Base-by-base conservation (phyloP, 2,329 filamentous ascomycete species). In the Neobulgaria alba region DNA sequence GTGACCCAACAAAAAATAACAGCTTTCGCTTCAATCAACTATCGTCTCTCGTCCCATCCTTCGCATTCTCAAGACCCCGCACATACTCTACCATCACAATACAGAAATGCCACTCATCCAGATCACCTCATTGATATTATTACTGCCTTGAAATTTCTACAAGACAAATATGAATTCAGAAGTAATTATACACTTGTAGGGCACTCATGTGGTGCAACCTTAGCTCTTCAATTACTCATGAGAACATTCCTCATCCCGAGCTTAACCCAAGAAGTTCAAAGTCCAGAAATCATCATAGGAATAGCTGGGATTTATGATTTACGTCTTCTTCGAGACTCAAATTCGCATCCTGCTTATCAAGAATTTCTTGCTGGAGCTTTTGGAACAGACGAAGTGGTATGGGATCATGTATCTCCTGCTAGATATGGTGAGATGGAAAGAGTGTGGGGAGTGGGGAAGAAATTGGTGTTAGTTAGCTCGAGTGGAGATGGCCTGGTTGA, bases 271-370 rank as follows among this genome's bases (percentile, higher is more conserved):
- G 16, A 35, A 20, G 15, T 42, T 29, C 29, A 39, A 8, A 39
- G 43, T 57, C 77, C 77, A 0, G 55, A 63, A 2, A 73, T 70
- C 2, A 60, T 84, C 12, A 57, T 84, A 3, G 72, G 77, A 23
- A 61, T 83, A 15, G 73, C 73, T 41, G 82, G 82, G 1, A 75
- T 87, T 16, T 85, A 85, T 59, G 74, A 82, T 53, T 59, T 87
- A 16, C 39, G 29, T 12, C 19, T 52, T 4, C 43, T 54, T 2
- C 38, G 46, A 14, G 48, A 54, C 2, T 47, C 26, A 4, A 36
- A 53, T 26, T 15, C 38, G 3, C 39, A 49, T 29, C 42, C 50
- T 12, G 45, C 38, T n/a, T 55, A 54, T 26, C 42, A 47, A 5
- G 42, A 45, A 1, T 54, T 54, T 17, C 33, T 50, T 9, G 39